Evolutionary conservation across 1,139 yeast species (phyloP).

Genomic region (Candida glucosophila): DNA sequence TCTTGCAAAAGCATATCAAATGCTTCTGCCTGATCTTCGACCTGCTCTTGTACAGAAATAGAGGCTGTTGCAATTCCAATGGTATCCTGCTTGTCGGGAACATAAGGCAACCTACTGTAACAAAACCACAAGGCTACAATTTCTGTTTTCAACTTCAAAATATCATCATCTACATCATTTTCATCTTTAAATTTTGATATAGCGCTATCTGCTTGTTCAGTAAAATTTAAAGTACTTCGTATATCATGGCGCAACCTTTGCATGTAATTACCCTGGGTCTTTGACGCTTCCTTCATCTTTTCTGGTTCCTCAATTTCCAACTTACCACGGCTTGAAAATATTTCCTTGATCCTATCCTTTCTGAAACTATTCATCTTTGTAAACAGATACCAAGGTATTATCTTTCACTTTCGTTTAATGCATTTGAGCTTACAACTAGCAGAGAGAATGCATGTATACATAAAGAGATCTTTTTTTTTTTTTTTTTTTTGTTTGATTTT

Average conservation of each 20-base stretch:
- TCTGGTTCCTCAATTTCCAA: conserved; percentile 1
- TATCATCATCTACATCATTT: conserved; percentile 3
- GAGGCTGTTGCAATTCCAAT: conserved; percentile 30
- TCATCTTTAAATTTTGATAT: conserved; percentile 9
- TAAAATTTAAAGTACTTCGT: conserved; percentile 14
- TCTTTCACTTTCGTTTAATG: too few relatives aligned
- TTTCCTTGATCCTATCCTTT: conserved; percentile 4
- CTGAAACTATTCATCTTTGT: conserved; percentile 2
- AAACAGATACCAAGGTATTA: too few relatives aligned
- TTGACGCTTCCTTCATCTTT: conserved; percentile 6
- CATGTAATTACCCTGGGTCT: conserved; percentile 4
- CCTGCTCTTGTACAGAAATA: conserved; percentile 11
- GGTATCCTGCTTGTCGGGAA: conserved; percentile 28
- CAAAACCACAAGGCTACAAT: conserved; percentile 22
- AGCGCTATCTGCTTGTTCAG: conserved; percentile 23
- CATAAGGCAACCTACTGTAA: conserved; percentile 21
- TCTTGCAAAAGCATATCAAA: conserved; percentile 3
- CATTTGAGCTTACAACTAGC: too few relatives aligned
- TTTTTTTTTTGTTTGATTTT: neutral
- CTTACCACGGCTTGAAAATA: conserved; percentile 1
- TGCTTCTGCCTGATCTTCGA: conserved; percentile 6
- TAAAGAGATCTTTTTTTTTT: too few relatives aligned
- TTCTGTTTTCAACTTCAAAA: conserved; percentile 7
- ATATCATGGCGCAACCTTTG: conserved; percentile 12
- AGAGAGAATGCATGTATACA: too few relatives aligned